Evolutionary conservation across 2,329 filamentous ascomycete species (phyloP).

Genomic region (Penicillium sp.): DNA sequence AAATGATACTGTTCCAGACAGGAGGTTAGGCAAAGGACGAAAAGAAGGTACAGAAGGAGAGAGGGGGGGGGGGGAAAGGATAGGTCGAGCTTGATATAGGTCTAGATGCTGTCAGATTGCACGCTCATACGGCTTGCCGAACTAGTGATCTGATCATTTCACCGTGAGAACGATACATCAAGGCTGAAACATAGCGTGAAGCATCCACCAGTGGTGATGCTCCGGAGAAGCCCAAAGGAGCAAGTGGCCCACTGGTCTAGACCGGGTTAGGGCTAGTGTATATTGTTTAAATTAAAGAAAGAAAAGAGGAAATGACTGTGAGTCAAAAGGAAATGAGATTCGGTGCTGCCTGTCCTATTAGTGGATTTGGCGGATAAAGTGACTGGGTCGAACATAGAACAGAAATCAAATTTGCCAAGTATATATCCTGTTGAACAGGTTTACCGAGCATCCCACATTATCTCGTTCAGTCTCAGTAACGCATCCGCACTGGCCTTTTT

Average conservation of each 20-base stretch:
- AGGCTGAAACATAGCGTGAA: slow-evolving; percentile 27
- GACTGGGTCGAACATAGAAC: not conserved
- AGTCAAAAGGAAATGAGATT: slow-evolving; percentile 6
- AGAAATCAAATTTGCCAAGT: not conserved
- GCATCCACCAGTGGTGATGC: slow-evolving; percentile 2
- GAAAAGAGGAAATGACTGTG: slow-evolving; percentile 17
- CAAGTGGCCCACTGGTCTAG: slow-evolving; percentile 3
- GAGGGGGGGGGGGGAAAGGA: slow-evolving; percentile 1
- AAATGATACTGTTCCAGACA: slow-evolving; percentile 26
- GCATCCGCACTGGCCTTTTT: slow-evolving; percentile 48
- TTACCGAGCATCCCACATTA: slow-evolving; percentile 49
- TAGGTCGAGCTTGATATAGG: not conserved
- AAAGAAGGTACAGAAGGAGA: slow-evolving; percentile 8
- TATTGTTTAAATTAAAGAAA: slow-evolving; percentile 18
- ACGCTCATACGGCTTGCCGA: not conserved
- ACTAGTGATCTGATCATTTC: slow-evolving; percentile 1
- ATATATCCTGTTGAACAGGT: not conserved
- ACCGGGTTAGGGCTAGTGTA: slow-evolving; percentile 15
- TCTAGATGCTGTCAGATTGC: not conserved
- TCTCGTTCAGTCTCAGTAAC: slow-evolving; percentile 45
- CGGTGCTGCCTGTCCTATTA: not conserved
- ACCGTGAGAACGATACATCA: not conserved
- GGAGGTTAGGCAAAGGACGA: not conserved
- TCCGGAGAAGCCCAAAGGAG: slow-evolving; percentile 17
- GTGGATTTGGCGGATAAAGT: not conserved